Conservation (phyloP, 2,329 filamentous ascomycete species). For the Sphaerulina populicola region DNA sequence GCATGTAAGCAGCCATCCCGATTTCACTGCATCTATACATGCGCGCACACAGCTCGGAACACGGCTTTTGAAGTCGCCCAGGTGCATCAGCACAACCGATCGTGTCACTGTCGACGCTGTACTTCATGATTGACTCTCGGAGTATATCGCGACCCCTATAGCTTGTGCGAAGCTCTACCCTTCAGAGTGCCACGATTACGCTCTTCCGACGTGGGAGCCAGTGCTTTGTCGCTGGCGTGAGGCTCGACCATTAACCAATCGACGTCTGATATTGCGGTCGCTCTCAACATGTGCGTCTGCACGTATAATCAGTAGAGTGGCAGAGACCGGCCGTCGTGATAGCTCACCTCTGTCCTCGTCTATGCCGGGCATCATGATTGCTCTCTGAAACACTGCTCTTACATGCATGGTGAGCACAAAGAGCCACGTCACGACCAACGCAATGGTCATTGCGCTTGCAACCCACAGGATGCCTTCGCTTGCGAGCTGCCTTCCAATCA, state of each 20-base stretch:
- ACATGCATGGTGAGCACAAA: conserved; percentile 44
- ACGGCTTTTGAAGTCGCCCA: not conserved
- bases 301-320: no score
- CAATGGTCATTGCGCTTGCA: conserved; percentile 48
- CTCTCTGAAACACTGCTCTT: conserved; percentile 42
- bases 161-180: no score
- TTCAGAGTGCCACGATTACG: no score
- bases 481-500: conserved; percentile 44
- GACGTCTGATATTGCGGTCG: no score
- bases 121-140: no score
- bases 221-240: no score
- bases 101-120: not conserved
- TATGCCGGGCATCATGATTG: conserved; percentile 51
- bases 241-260: no score
- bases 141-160: not conserved
- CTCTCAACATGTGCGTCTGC: no score
- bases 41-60: not conserved
- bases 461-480: conserved; percentile 48
- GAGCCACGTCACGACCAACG: conserved; percentile 49
- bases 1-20: not conserved
- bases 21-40: not conserved
- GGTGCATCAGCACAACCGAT: not conserved
- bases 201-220: no score
- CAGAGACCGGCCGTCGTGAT: no score
- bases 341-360: conserved; percentile 48